Conservation (phyloP, 2,329 filamentous ascomycete genomes). For the Periconia digitata region DNA sequence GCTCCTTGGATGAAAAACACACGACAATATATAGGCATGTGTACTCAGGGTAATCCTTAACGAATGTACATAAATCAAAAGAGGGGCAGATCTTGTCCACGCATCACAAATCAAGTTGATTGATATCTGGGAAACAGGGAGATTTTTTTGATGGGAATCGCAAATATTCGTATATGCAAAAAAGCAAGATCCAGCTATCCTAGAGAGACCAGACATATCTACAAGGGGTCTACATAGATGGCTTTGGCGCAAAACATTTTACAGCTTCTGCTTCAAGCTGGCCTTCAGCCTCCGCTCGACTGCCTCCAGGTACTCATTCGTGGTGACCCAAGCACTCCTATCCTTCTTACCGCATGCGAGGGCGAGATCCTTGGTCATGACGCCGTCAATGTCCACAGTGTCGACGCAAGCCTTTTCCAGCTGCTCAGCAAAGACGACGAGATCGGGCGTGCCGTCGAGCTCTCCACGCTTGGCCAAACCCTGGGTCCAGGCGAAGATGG, state of each 20-base stretch:
- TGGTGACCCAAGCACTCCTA: constrained; percentile 85
- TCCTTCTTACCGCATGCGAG: constrained; percentile 87
- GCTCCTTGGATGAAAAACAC: too few species aligned
- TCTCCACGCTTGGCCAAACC: constrained; percentile 90
- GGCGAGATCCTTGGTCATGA: constrained; percentile 99
- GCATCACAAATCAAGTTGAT: too few species aligned
- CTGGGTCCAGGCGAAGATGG: constrained; percentile 98
- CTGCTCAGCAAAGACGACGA: constrained; percentile 86
- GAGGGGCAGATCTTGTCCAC: too few species aligned
- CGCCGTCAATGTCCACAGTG: constrained; percentile 87
- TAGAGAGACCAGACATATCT: too few species aligned
- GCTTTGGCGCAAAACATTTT: neutral
- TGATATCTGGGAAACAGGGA: too few species aligned
- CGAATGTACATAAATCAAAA: too few species aligned
- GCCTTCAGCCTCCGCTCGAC: constrained; percentile 88
- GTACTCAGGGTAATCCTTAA: too few species aligned
- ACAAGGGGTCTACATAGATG: too few species aligned
- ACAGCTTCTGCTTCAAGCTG: constrained; percentile 77
- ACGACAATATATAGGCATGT: too few species aligned
- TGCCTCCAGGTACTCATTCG: constrained; percentile 82
- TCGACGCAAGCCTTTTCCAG: constrained; percentile 93
- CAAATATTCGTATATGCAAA: too few species aligned
- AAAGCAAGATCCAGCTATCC: too few species aligned
- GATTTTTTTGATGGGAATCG: too few species aligned
- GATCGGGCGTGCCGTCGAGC: constrained; percentile 88